Conservation (phyloP, 2,329 filamentous ascomycete genomes). For the Talaromyces sp. region DNA sequence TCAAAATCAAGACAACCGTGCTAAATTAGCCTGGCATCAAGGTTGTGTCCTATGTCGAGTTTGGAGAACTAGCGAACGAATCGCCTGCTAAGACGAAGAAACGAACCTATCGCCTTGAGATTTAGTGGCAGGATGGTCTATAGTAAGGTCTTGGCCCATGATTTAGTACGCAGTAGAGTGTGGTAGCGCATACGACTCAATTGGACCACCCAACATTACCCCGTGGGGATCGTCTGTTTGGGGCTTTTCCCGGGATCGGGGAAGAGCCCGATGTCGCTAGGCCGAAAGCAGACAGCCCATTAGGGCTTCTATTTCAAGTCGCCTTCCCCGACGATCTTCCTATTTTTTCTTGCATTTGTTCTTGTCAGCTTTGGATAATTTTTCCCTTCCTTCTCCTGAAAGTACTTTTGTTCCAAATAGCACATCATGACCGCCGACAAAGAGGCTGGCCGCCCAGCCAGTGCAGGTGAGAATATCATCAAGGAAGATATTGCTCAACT, state of each 20-base stretch:
- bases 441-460: background rate
- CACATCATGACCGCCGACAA: background rate
- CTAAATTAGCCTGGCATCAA: background rate
- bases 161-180: background rate
- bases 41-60: background rate
- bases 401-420: background rate
- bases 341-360: background rate
- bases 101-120: background rate
- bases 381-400: background rate
- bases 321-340: background rate
- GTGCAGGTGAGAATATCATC: background rate
- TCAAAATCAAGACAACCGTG: background rate
- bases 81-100: background rate
- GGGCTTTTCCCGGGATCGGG: background rate
- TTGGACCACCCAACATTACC: background rate
- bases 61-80: slow-evolving; percentile 17
- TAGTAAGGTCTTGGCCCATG: background rate
- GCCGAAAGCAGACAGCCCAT: background rate
- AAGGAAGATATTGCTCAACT: background rate
- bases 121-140: background rate
- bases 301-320: background rate
- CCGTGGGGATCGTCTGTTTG: background rate
- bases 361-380: background rate
- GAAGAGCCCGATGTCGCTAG: background rate
- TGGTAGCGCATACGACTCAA: background rate